These are phyloP conservation scores for Musa troglodytarum DNA, from an alignment of 176 grass and related monocot species.

Conservation along the genomic window DNA sequence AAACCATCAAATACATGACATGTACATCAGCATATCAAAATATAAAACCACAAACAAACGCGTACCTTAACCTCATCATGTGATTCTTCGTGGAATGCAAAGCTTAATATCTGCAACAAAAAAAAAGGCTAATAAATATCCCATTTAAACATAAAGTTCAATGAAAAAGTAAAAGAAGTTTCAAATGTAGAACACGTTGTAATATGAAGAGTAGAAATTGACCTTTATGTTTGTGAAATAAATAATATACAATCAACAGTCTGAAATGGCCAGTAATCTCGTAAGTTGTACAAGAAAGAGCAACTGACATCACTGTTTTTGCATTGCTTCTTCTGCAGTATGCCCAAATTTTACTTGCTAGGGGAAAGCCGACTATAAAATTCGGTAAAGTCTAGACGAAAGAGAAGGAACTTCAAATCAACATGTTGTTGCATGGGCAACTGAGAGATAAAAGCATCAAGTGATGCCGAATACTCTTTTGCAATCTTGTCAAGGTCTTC, in stretches of 20 bases:
- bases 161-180: not conserved
- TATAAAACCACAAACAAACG: not conserved
- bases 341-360: conserved; percentile 36
- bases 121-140: not conserved
- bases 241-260: not conserved
- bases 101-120: not conserved
- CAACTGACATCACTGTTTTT: not conserved
- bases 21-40: not conserved
- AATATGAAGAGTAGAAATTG: not conserved
- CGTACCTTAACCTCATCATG: not conserved
- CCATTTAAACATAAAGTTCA: not conserved
- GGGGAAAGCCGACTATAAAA: conserved; percentile 61
- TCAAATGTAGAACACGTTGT: not conserved
- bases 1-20: conserved; percentile 4
- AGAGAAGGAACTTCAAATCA: conserved; percentile 88
- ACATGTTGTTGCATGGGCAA: conserved; percentile 90
- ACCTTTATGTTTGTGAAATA: not conserved
- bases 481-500: conserved; percentile 84
- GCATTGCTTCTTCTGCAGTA: not conserved
- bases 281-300: not conserved
- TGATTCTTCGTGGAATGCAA: not conserved
- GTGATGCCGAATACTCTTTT: conserved; percentile 78
- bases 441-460: conserved; percentile 79
- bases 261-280: not conserved
- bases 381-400: conserved; percentile 89